phyloP scores from a whole-genome alignment of 768 basidiomycete species.

The Ramaria sp. region DNA sequence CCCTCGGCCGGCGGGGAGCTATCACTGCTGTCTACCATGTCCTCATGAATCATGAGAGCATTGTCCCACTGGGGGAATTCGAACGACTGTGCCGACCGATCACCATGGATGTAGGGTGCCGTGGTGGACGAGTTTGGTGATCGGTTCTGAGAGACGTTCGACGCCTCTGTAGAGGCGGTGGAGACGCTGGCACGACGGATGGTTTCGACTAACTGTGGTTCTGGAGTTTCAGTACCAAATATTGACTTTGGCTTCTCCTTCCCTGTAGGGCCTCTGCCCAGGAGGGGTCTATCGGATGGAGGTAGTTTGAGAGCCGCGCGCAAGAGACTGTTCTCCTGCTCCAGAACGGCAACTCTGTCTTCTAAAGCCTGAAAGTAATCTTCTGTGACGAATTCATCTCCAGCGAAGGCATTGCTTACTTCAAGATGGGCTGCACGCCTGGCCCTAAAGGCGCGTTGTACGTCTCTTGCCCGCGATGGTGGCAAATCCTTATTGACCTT shows the following conservation, averaged over 20 bases:
- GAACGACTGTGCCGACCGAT: neutral
- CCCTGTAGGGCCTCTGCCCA: constrained; percentile 81
- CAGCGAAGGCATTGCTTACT: constrained; percentile 31
- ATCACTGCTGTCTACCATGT: constrained; percentile 2
- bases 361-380: constrained; percentile 57
- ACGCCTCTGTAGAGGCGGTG: constrained; percentile 7
- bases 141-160: constrained; percentile 5
- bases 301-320: constrained; percentile 65
- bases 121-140: neutral
- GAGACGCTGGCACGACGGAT: constrained; percentile 7
- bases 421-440: constrained; percentile 80
- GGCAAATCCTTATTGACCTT: constrained; percentile 76
- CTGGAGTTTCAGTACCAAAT: neutral
- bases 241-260: constrained; percentile 63
- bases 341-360: constrained; percentile 68
- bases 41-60: constrained; percentile 8
- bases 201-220: neutral
- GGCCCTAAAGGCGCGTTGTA: constrained; percentile 83
- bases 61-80: constrained; percentile 9
- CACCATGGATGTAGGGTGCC: constrained; percentile 1
- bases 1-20: constrained; percentile 9
- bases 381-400: constrained; percentile 14
- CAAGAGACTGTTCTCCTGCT: constrained; percentile 71
- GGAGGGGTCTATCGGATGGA: constrained; percentile 55
- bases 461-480: constrained; percentile 64